phyloP scores from a whole-genome alignment of 495 filamentous ascomycete genomes.

The Bombardia bombarda region DNA sequence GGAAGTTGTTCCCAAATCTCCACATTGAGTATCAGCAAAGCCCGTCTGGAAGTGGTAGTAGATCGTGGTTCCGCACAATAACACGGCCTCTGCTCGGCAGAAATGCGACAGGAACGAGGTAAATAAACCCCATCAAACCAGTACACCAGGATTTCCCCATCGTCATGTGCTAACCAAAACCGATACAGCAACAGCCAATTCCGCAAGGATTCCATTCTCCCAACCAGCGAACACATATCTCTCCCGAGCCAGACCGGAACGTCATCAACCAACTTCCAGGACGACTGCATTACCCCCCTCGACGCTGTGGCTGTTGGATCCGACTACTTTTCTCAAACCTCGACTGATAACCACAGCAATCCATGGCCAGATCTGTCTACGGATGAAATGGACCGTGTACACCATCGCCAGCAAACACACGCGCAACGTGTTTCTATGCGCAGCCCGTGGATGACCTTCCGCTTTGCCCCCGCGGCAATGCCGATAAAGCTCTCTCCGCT shows the following conservation, averaged over 20 bases:
- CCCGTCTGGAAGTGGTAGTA: background rate
- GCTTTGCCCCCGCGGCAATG: background rate
- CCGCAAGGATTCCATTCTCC: slow-evolving; percentile 2
- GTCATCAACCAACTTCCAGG: background rate
- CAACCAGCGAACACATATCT: background rate
- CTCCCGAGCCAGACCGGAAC: background rate
- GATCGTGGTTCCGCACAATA: background rate
- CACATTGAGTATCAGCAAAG: slow-evolving; percentile 20
- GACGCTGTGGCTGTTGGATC: too few relatives aligned
- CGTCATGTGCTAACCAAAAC: slow-evolving; percentile 1
- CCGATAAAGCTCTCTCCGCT: background rate
- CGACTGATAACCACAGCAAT: background rate
- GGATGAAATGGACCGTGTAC: background rate
- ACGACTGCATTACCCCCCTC: background rate
- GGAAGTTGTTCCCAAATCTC: slow-evolving; percentile 36
- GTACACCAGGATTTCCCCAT: too few relatives aligned
- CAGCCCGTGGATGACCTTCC: background rate
- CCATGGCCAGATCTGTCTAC: background rate
- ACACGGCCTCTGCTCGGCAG: background rate
- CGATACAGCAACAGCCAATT: background rate
- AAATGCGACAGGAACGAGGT: background rate
- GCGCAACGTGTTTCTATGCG: background rate
- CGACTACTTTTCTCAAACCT: background rate
- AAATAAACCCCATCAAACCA: too few relatives aligned
- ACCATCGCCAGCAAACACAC: background rate